Conservation (phyloP, 768 basidiomycete species). For the Termitomyces sp. region DNA sequence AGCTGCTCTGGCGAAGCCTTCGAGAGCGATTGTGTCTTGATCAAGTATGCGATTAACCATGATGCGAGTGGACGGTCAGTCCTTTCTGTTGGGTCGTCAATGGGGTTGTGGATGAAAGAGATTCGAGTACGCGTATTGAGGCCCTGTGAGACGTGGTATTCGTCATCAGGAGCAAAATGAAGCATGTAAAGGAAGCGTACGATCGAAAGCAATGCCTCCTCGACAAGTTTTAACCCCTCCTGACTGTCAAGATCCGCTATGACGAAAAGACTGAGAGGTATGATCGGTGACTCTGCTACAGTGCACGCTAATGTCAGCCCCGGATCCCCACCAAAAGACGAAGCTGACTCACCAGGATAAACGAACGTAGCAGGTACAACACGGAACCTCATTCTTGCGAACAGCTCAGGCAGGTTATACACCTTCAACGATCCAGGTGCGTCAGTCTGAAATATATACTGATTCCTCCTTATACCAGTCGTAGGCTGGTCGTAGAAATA, state of each 20-base stretch:
- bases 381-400: constrained; percentile 42
- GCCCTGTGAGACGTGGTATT: constrained; percentile 29
- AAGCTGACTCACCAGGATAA: constrained; percentile 51
- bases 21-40: constrained; percentile 36
- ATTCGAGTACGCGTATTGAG: constrained; percentile 50
- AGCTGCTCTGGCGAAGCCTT: constrained; percentile 37
- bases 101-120: constrained; percentile 78
- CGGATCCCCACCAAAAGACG: not conserved
- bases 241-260: constrained; percentile 75
- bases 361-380: constrained; percentile 47
- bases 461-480: constrained; percentile 68
- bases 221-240: constrained; percentile 55
- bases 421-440: constrained; percentile 47
- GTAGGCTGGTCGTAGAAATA: constrained; percentile 92
- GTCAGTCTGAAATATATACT: constrained; percentile 59
- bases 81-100: constrained; percentile 16
- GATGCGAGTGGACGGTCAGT: constrained; percentile 31
- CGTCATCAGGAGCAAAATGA: not conserved
- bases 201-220: constrained; percentile 61
- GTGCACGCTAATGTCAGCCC: not conserved
- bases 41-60: constrained; percentile 48
- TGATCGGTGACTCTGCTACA: constrained; percentile 27
- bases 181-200: constrained; percentile 36
- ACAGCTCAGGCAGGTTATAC: constrained; percentile 53
- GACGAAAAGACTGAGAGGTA: constrained; percentile 56